A percentile compares a stretch with the other conserved stretches of the same genome.
phyloP scores from a whole-genome alignment of 2,329 filamentous ascomycete genomes.

The Trichoderma sp. region DNA sequence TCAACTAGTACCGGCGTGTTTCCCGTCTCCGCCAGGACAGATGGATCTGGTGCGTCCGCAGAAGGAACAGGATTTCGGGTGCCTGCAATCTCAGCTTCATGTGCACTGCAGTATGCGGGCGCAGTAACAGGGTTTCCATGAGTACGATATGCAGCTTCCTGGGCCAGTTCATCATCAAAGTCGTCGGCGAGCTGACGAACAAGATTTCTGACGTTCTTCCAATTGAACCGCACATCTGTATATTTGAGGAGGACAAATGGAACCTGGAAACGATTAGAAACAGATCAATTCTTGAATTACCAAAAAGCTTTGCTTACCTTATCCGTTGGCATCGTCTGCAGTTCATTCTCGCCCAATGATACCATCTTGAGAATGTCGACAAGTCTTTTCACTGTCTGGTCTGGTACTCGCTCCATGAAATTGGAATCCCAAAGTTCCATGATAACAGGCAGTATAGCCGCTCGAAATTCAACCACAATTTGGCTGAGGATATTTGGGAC shows the following conservation, averaged over 20 bases:
- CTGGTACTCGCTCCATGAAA: constrained; percentile 79
- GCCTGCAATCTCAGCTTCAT: constrained; percentile 60
- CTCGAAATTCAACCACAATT: constrained; percentile 83
- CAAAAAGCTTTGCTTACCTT: constrained; percentile 48
- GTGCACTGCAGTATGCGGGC: constrained; percentile 74
- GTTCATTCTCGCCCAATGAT: constrained; percentile 76
- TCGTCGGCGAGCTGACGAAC: constrained; percentile 42
- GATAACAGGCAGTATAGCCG: constrained; percentile 76
- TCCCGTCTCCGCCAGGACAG: constrained; percentile 37
- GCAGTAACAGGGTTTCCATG: constrained; percentile 66
- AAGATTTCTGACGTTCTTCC: constrained; percentile 42
- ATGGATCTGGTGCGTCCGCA: constrained; percentile 53
- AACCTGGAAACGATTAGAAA: constrained; percentile 26
- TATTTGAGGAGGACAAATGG: constrained; percentile 50
- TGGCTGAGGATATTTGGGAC: constrained; percentile 62
- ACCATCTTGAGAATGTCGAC: constrained; percentile 83
- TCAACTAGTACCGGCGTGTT: constrained; percentile 32
- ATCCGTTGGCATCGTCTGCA: constrained; percentile 64
- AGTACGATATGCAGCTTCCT: constrained; percentile 82
- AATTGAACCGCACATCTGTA: constrained; percentile 51
- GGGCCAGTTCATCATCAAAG: constrained; percentile 63
- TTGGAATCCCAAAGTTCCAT: constrained; percentile 82
- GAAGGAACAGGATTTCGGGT: constrained; percentile 69
- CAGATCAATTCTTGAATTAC: neutral
- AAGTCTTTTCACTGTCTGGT: constrained; percentile 74